Percentiles rank a stretch among this genome's conserved stretches.
These are phyloP conservation scores for Vachellia pachyceras DNA, from an alignment of 306 rosid species.

Conservation along the genomic window DNA sequence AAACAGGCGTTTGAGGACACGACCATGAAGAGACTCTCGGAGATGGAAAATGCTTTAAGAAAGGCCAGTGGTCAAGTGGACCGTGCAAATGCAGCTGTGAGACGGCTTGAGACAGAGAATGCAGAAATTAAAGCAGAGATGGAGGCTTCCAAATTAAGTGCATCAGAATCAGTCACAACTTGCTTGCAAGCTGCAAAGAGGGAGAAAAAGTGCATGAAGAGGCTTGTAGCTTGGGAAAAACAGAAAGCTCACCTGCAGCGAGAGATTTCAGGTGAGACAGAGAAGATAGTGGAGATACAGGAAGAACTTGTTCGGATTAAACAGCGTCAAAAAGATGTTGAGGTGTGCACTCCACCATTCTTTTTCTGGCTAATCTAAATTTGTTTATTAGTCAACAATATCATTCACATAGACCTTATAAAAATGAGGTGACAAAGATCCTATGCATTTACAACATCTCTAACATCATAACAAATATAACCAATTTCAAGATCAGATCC, in stretches of 20 bases:
- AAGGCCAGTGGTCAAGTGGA: conserved; percentile 96
- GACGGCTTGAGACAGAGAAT: conserved; percentile 83
- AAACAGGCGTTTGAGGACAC: conserved; percentile 84
- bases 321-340: conserved; percentile 70
- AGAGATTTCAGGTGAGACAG: conserved; percentile 73
- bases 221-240: conserved; percentile 93
- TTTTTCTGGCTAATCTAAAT: not conserved
- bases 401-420: conserved; percentile 9
- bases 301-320: conserved; percentile 58
- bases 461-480: conserved; percentile 5
- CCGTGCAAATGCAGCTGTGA: conserved; percentile 87
- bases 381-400: conserved; percentile 25
- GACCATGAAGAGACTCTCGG: conserved; percentile 88
- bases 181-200: conserved; percentile 89
- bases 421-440: not conserved
- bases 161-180: conserved; percentile 80
- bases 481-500: conserved; percentile 29
- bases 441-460: conserved; percentile 9
- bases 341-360: conserved; percentile 58
- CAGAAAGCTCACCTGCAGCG: conserved; percentile 81
- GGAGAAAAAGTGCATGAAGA: conserved; percentile 85
- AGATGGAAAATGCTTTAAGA: conserved; percentile 95
- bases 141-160: conserved; percentile 98
- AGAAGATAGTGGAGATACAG: conserved; percentile 68
- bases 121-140: conserved; percentile 97